Base-by-base conservation (phyloP, 345 rosid species). In the Iberis pinnata region DNA sequence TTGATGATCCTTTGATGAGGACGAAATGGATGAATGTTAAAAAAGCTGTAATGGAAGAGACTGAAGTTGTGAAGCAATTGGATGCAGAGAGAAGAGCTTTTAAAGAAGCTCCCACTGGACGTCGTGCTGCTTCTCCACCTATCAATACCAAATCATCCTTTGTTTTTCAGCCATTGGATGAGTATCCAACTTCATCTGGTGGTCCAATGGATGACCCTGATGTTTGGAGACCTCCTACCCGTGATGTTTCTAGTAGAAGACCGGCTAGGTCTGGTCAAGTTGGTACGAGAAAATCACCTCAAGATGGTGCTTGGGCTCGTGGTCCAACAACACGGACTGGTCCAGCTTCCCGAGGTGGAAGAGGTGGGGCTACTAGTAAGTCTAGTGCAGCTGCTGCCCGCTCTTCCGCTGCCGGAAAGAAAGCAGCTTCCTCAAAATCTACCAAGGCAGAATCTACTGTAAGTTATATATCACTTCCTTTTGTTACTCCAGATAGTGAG, bases 211-310 rank as follows among this genome's bases (percentile, higher is more conserved):
- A 88, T 71, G 99, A 93, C 60, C 99, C 97, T 70, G 99, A 93
- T 83, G 97, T 93, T 22, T 93, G 99, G 99, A 76, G 95, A 79
- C 97, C 97, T n/a, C 99, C 94, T 5, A 88, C 90, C 26, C 80
- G 89, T 37, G 99, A 88, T 55, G 71, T 83, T 45, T 3, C 78
- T 2, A 75, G 63, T 52, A 78, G 97, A 67, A 80, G 99, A 76
- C 79, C 99, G 3, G 58, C 75, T 0, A 83, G 99, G 75, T 49
- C 85, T 70, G 86, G 82, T 61, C 94, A 82, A 71, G 80, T 59
- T 38, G 90, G 90, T 15, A 60, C 51, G 78, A 76, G 95, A 70
- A 93, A 93, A 70, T 88, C 97, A 13, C 74, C 95, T 9, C 95
- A 82, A 62, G 99, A 93, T 74, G 97, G 88, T 61, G 68, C 80